Evolutionary conservation across 768 basidiomycete species (phyloP), one percentile per base, ranked within the genome.

Genomic region (Suillus hirtellus): DNA sequence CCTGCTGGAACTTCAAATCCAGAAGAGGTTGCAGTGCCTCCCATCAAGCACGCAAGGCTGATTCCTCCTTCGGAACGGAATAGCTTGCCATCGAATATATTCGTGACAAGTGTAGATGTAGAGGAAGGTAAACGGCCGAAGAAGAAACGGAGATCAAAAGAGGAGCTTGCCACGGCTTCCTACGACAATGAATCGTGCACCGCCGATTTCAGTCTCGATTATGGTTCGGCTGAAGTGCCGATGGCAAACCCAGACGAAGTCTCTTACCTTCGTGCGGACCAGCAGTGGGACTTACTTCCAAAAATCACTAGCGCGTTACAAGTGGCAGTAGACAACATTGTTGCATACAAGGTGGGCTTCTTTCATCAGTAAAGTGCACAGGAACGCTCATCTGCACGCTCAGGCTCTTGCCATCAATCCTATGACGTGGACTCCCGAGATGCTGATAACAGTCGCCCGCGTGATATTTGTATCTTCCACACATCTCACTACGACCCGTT

Each of bases 81-180:
- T 58, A 68, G 76, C 54, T 67, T 92, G 9, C 90, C 90, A 0
- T 68, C 77, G 4, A 86, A 88, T 59, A 70, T 92, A 68, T 85
- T 92, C 64, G 87, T 92, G 40, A 90, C 89, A 3, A 87, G 85
- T 66, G 79, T 91, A 2, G 88, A 92, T 64, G 87, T 91, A 31
- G 89, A 89, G 67, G 82, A 78, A 31, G 82, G 78, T 1, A 11
- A 63, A 61, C 60, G 64, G 21, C 65, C 68, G 43, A 78, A 76
- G 63, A 74, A 75, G 62, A 80, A 76, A 64, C 72, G 71, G 55
- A 70, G 40, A 24, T 27, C 40, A 24, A 58, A 58, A 42, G 40
- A 73, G 62, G 73, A 69, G 40, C 67, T 64, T 14, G 37, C 62
- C 17, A 47, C 69, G 43, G 66, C 68, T 65, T 65, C 40, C 63